Evolutionary conservation across 495 filamentous ascomycete species (phyloP), one percentile per base, ranked within the genome.

Genomic region (Tetracladium marchalianum): DNA sequence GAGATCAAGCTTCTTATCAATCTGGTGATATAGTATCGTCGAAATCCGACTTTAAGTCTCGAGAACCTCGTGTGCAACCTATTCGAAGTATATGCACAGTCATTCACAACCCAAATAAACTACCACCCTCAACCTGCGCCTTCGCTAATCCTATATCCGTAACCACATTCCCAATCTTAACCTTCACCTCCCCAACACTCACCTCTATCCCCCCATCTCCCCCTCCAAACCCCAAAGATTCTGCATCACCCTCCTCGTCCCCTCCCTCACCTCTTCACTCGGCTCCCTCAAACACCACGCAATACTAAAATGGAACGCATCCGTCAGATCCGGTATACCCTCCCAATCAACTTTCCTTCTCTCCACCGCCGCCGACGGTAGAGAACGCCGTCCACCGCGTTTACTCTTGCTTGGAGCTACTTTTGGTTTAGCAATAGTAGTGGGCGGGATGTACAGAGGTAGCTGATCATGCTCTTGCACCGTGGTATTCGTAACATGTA

Each of bases 291-390:
- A 66, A 35, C 69, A 75, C 87, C 88, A 95, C 0, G 82, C 88
- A 35, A 95, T 70, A 27, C 84, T 88, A 37, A 94, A 66, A 63
- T 95, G 88, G 52, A 94, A 94, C 12, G 68, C 78, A 39, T 67
- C 50, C 9, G 72, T 69, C 36, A 57, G 66, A 46, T 76, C 67
- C 9, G 51, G 51, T 15, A 51, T 44, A 33, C 35, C 39, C 8
- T 41, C 15, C 50, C 45, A 47, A n/a, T 43, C 27, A 13, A 35
- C 33, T 11, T 32, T 19, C 18, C n/a, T 31, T 35, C 15, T 4
- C 4, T 37, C 19, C 7, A 16, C 1, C 7, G 22, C 1, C 8
- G 15, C 22, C n/a, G n/a, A n/a, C n/a, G n/a, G n/a, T n/a, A n/a
- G n/a, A 27, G 22, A 27, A 27, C 22, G 22, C 7, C 7, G 3